Evolutionary conservation across 495 filamentous ascomycete genomes (phyloP), one percentile per base, ranked within the genome.

Genomic region (Bathelium albidoporum): DNA sequence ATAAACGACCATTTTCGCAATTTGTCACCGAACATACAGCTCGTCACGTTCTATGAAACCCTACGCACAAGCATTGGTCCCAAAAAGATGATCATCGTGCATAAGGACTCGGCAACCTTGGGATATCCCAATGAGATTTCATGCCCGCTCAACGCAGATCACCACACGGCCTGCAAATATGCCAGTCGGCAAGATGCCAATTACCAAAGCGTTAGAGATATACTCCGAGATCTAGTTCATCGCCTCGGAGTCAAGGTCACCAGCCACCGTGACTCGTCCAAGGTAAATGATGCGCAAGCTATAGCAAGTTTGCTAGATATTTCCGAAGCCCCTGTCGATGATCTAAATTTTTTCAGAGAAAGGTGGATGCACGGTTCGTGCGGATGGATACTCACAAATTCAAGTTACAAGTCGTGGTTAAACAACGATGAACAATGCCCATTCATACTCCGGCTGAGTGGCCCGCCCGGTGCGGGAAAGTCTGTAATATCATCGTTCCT

Each of bases 41-140:
- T 82, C 1, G 68, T 72, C 43, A 81, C 81, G 16, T 82, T 83
- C 64, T 83, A 81, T 53, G 80, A 83, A 61, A 80, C 74, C 4
- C 64, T 59, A 7, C 66, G 64, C 29, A 81, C 79, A 0, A 24
- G 66, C 1, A 59, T 79, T 58, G 71, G 72, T 2, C 64, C 68
- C 29, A 68, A 44, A 52, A 69, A 72, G 10, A 53, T 58, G 29
- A 72, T 72, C 65, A 55, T 71, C 52, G n/a, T 71, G 1, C 63
- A 67, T 14, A 69, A 71, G 43, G 67, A 66, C 41, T 64, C 62
- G n/a, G 43, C 62, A 5, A 32, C 45, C 5, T 52, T 64, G 0
- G 62, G 62, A 0, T 64, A 64, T 34, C 62, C 62, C 10, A 39
- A 39, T 0, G 62, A 64, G 32, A 60, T 60, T 1, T 64, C 62